phyloP scores from a whole-genome alignment of 2,329 filamentous ascomycete genomes.

The Cytospora piceae region DNA sequence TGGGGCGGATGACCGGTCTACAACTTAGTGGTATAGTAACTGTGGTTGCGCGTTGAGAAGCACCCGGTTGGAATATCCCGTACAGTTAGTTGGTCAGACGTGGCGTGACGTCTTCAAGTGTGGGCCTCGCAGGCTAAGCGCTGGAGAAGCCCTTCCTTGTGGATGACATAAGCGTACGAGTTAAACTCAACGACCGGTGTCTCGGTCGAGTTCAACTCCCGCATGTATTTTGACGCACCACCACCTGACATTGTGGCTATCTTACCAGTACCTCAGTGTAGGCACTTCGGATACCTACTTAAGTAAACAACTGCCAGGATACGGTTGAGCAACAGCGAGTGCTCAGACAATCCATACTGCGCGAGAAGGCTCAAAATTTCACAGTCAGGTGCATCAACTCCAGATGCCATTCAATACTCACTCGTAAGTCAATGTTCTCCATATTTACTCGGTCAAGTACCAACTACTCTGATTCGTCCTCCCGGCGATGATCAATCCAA shows the following conservation, averaged over 20 bases:
- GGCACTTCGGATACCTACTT: too few relatives aligned
- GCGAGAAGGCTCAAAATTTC: too few relatives aligned
- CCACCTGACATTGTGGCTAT: not conserved
- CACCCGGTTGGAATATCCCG: not conserved
- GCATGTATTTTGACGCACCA: too few relatives aligned
- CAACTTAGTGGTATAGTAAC: not conserved
- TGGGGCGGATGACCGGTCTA: not conserved
- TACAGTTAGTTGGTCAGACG: not conserved
- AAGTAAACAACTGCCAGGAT: too few relatives aligned
- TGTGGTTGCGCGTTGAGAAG: not conserved
- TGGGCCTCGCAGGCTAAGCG: not conserved
- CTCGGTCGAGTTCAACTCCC: not conserved
- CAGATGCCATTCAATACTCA: not conserved
- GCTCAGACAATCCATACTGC: too few relatives aligned
- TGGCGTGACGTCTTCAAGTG: not conserved
- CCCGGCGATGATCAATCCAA: conserved; percentile 9
- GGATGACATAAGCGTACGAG: not conserved
- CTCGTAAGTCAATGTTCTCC: not conserved
- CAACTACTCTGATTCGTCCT: not conserved
- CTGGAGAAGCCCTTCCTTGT: not conserved
- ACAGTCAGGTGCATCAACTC: too few relatives aligned
- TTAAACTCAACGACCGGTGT: not conserved
- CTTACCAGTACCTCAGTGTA: not conserved
- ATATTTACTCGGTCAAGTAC: not conserved
- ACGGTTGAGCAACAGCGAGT: too few relatives aligned